Conservation (phyloP, 1,284 basidiomycete species). For the Somion occarium region DNA sequence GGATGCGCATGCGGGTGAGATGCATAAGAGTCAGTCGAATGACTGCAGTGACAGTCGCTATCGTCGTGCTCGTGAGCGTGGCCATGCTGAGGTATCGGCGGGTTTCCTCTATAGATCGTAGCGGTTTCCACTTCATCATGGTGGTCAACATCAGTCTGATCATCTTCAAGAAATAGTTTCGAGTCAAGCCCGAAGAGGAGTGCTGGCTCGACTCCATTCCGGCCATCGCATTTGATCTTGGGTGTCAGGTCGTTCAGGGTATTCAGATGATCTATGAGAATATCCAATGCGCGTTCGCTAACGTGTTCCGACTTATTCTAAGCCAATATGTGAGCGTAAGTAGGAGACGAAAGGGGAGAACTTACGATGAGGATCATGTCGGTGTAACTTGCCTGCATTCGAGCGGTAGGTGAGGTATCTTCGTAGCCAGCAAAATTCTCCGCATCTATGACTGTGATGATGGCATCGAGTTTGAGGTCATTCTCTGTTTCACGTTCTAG, state of each 20-base stretch:
- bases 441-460: conserved; percentile 85
- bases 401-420: conserved; percentile 83
- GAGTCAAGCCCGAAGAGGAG: conserved; percentile 84
- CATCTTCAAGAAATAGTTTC: conserved; percentile 54
- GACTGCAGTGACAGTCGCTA: not conserved
- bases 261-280: conserved; percentile 81
- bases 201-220: conserved; percentile 63
- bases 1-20: not conserved
- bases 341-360: conserved; percentile 13
- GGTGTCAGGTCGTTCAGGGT: conserved; percentile 87
- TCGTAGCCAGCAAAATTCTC: conserved; percentile 90
- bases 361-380: conserved; percentile 81
- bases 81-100: conserved; percentile 14
- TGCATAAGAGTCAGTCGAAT: not conserved
- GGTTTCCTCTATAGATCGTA: conserved; percentile 47
- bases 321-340: not conserved
- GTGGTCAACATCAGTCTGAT: conserved; percentile 34
- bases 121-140: conserved; percentile 83
- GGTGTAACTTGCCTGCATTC: conserved; percentile 91
- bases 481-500: conserved; percentile 72
- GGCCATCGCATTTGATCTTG: conserved; percentile 68
- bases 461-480: conserved; percentile 81
- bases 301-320: conserved; percentile 88
- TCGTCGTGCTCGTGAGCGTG: conserved; percentile 30
- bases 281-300: conserved; percentile 71